Evolutionary conservation across 192 early-diverging fungal species (phyloP).

Genomic region (Allomyces macrogynus): DNA sequence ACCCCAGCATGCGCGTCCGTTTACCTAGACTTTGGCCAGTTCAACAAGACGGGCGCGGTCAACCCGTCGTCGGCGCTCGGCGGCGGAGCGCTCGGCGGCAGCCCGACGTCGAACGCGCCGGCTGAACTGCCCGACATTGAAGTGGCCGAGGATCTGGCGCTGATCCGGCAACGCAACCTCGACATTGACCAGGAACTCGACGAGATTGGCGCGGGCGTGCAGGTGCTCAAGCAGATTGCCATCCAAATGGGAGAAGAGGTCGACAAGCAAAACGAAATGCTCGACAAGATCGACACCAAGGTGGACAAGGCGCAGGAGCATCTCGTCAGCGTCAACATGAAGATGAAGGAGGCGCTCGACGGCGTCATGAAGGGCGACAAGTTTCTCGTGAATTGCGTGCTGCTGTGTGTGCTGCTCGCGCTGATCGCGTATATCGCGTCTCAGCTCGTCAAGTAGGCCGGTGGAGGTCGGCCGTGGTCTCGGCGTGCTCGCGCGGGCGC

Average conservation of each 20-base stretch:
- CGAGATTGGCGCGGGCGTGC: slow-evolving; percentile 25
- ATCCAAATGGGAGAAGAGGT: slow-evolving; percentile 37
- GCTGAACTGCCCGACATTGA: slow-evolving; percentile 38
- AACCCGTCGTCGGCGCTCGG: not conserved
- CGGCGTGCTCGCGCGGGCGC: too few relatives aligned
- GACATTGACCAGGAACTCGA: slow-evolving; percentile 34
- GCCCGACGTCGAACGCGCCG: too few relatives aligned
- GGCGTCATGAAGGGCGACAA: slow-evolving; percentile 44
- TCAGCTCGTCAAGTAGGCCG: not conserved
- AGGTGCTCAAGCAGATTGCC: slow-evolving; percentile 28
- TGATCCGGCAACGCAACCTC: slow-evolving; percentile 27
- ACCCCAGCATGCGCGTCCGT: not conserved
- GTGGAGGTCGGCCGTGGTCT: too few relatives aligned
- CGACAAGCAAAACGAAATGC: slow-evolving; percentile 29
- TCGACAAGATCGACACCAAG: slow-evolving; percentile 29
- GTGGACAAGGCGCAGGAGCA: slow-evolving; percentile 33
- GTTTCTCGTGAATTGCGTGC: slow-evolving; percentile 37
- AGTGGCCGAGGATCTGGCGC: slow-evolving; percentile 35
- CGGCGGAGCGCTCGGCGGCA: not conserved
- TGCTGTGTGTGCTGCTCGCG: slow-evolving; percentile 31
- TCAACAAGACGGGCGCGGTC: not conserved
- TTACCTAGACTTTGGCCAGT: not conserved
- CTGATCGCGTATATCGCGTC: slow-evolving; percentile 30
- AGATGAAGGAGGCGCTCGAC: slow-evolving; percentile 29
- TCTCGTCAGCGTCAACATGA: slow-evolving; percentile 33